Percentiles rank a stretch among this genome's conserved stretches.
These are phyloP conservation scores for Tricladium varicosporioides DNA, from an alignment of 2,329 filamentous ascomycete genomes.

Conservation along the genomic window DNA sequence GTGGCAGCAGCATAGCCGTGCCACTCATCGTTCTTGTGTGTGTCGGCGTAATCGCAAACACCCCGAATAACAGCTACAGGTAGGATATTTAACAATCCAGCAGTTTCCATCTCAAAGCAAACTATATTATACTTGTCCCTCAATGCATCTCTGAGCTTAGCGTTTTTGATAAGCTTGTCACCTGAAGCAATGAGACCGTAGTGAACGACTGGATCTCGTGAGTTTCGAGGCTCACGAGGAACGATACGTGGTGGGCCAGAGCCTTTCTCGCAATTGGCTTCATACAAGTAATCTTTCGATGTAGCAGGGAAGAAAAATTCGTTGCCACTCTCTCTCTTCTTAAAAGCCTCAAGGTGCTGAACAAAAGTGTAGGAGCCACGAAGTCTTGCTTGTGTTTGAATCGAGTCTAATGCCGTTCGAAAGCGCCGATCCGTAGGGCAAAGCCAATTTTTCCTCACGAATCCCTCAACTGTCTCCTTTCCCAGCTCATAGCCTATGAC, in stretches of 20 bases:
- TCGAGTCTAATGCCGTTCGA: neutral
- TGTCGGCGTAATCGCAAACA: constrained; percentile 42
- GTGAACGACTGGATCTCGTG: constrained; percentile 17
- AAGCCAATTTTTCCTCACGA: neutral
- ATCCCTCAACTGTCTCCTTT: constrained; percentile 3
- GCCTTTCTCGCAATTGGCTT: neutral
- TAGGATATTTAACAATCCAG: constrained; percentile 29
- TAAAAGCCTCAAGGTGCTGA: neutral
- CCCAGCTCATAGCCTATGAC: constrained; percentile 16
- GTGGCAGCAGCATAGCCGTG: constrained; percentile 36
- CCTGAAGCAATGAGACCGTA: constrained; percentile 37
- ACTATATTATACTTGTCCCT: constrained; percentile 3
- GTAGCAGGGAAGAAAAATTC: neutral
- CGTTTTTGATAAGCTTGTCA: constrained; percentile 15
- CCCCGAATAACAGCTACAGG: constrained; percentile 41
- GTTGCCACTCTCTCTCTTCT: neutral
- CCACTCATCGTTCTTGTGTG: constrained; percentile 39
- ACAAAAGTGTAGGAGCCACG: neutral
- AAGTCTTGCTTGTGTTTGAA: neutral
- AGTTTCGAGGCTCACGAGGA: neutral
- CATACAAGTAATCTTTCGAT: neutral
- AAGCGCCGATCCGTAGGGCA: neutral
- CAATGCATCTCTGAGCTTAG: constrained; percentile 10
- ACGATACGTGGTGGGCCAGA: neutral
- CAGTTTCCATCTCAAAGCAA: constrained; percentile 35